Evolutionary conservation across 2,329 filamentous ascomycete genomes (phyloP).

Genomic region (Colletotrichum limetticola): DNA sequence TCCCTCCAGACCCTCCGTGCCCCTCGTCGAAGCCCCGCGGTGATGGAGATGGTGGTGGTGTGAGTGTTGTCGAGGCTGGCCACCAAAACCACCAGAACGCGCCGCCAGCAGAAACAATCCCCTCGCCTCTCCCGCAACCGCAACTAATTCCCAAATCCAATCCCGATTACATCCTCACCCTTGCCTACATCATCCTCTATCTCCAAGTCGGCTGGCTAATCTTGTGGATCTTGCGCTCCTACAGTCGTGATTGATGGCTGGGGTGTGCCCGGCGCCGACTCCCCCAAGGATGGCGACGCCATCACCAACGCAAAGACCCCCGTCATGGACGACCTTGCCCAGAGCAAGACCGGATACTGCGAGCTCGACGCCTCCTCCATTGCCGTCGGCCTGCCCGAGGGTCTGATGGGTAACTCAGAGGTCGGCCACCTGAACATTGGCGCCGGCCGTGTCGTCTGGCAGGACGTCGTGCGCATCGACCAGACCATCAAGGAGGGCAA

Average conservation of each 20-base stretch:
- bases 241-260: conserved; percentile 98
- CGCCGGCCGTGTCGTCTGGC: conserved; percentile 97
- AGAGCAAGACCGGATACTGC: conserved; percentile 84
- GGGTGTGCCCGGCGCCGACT: conserved; percentile 85
- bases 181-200: conserved; percentile 62
- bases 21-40: conserved; percentile 33
- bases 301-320: conserved; percentile 94
- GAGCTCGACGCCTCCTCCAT: conserved; percentile 96
- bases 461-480: conserved; percentile 97
- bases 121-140: conserved; percentile 33
- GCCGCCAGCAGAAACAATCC: background rate
- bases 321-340: conserved; percentile 91
- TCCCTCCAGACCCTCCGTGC: conserved; percentile 43
- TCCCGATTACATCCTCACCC: conserved; percentile 37
- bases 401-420: conserved; percentile 98
- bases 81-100: conserved; percentile 6
- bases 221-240: conserved; percentile 60
- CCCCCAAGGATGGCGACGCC: conserved; percentile 90
- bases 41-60: conserved; percentile 3
- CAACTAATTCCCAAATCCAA: conserved; percentile 12
- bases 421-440: conserved; percentile 99
- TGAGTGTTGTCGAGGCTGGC: conserved; percentile 10
- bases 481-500: conserved; percentile 88
- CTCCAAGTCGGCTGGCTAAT: conserved; percentile 70
- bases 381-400: conserved; percentile 94